Base-by-base conservation (phyloP, 495 filamentous ascomycete genomes). In the Annulohypoxylon bovei region DNA sequence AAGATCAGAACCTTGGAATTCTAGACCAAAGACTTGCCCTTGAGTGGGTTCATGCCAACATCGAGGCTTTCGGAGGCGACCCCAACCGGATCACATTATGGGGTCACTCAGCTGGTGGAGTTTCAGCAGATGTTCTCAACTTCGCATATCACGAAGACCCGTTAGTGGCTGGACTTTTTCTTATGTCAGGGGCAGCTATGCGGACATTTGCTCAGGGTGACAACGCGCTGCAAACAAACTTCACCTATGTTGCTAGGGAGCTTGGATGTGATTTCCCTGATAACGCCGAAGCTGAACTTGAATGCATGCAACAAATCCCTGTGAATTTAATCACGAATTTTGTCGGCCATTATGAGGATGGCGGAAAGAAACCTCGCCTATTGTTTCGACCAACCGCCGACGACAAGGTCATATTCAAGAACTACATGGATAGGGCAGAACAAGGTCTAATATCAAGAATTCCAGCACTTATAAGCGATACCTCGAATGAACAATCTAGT, bases 31-130 rank as follows among this genome's bases (percentile, higher is more conserved):
- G 86, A 7, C 73, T 87, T 28, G 77, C 79, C 0, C 80, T 94
- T 8, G 80, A 92, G 49, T 93, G 92, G 92, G 84, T 93, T 2
- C 83, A 90, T 67, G 78, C 85, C 46, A 84, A 93, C 67, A 92
- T 93, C 52, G 79, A 82, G 47, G 79, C 84, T 1, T 93, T 94
- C 68, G 90, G 91, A 3, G 91, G 92, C 6, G 87, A 93, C 70
- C 80, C 83, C 0, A 65, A 76, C 5, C 78, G 82, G 40, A 88
- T 93, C 42, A 94, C 78, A 9, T 60, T 85, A 28, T 86, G 83
- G 83, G 85, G 84, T 5, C 83, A 84, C 60, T 84, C 82, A 0
- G 80, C 83, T 2, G 82, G 84, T 4, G 80, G 78, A 22, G 75
- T 81, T 0, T 77, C 77, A 1, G 78, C 76, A 8, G 81, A 84